Evolutionary conservation across 2,329 filamentous ascomycete species (phyloP).

Genomic region (Diplodia corticola): DNA sequence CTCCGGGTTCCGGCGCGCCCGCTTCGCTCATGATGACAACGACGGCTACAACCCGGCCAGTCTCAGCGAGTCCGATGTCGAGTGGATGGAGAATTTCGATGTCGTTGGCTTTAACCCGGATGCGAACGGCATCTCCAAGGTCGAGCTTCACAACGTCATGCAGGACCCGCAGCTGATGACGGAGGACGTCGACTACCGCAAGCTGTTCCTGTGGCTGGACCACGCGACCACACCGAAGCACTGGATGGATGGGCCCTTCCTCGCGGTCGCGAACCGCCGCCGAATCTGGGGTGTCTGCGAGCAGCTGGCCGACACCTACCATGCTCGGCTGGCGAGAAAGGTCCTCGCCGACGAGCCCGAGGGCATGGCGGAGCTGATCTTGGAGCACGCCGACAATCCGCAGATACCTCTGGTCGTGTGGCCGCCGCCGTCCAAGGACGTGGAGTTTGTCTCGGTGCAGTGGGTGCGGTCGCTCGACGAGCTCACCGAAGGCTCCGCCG

Average conservation of each 20-base stretch:
- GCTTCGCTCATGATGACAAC: background rate
- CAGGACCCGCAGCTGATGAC: background rate
- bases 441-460: background rate
- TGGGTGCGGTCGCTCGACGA: background rate
- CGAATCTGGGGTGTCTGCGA: background rate
- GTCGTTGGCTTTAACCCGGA: no score
- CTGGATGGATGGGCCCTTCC: constrained; percentile 30
- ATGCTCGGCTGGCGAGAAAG: background rate
- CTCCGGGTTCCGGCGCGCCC: background rate
- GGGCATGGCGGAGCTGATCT: background rate
- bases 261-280: constrained; percentile 36
- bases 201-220: constrained; percentile 30
- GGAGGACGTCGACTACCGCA: constrained; percentile 23
- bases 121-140: no score
- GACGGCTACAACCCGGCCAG: background rate
- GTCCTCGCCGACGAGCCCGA: background rate
- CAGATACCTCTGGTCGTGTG: background rate
- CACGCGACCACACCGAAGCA: constrained; percentile 25
- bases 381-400: background rate
- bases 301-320: background rate
- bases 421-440: background rate
- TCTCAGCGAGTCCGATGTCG: no score
- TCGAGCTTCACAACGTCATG: background rate
- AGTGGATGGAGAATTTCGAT: no score
- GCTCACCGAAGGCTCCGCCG: no score